A percentile compares a stretch with the other conserved stretches of the same genome.
These are phyloP conservation scores for Bimuria novae-zelandiae DNA, from an alignment of 2,329 filamentous ascomycete species.

Conservation along the genomic window DNA sequence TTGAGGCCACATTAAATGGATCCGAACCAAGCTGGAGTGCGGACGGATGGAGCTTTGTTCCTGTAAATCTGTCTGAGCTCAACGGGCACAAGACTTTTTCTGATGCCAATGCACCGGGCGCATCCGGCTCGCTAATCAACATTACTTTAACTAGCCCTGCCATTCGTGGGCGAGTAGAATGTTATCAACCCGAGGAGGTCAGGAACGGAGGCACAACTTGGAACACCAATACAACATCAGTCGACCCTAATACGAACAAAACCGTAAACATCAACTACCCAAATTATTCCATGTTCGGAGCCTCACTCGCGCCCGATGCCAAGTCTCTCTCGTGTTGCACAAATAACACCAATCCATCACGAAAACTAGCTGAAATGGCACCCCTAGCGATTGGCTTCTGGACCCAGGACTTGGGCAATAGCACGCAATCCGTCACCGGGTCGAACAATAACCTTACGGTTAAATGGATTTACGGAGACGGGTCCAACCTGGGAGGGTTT, in stretches of 20 bases:
- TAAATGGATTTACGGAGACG: constrained; percentile 16
- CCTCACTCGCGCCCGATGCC: neutral
- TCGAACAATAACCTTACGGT: constrained; percentile 14
- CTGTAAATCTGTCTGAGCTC: constrained; percentile 13
- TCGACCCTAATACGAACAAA: neutral
- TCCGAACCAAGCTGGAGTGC: constrained; percentile 25
- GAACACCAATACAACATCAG: constrained; percentile 3
- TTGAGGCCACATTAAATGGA: constrained; percentile 23
- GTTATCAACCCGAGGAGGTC: constrained; percentile 6
- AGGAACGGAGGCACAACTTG: constrained; percentile 11
- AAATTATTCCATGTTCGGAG: neutral
- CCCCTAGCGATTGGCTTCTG: constrained; percentile 14
- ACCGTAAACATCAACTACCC: neutral
- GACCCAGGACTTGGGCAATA: constrained; percentile 9
- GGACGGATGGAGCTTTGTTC: constrained; percentile 31
- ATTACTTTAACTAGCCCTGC: constrained; percentile 13
- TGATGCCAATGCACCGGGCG: neutral
- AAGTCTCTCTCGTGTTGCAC: constrained; percentile 6
- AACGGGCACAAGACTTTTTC: neutral
- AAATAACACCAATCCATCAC: constrained; percentile 5
- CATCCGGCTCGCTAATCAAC: constrained; percentile 10
- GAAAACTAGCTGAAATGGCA: neutral
- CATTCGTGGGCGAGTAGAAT: constrained; percentile 18
- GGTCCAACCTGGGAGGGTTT: neutral
- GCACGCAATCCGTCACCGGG: neutral